A percentile compares a stretch with the other conserved stretches of the same genome.
phyloP scores from a whole-genome alignment of 129 eudicot species.

The Artemisia tridentata region DNA sequence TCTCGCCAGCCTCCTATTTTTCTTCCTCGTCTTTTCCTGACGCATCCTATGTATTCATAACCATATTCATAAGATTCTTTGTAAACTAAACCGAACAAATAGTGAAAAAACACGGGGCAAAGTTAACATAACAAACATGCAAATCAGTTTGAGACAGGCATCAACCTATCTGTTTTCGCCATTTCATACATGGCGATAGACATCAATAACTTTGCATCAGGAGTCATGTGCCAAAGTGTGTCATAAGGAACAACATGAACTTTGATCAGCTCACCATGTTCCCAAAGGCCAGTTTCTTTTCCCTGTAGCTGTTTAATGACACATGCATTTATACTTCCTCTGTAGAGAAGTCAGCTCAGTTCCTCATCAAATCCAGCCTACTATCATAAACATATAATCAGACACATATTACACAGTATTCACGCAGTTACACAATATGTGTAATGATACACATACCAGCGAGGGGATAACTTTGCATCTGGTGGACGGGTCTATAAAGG shows the following conservation, averaged over 20 bases:
- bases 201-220: constrained; percentile 87
- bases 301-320: constrained; percentile 71
- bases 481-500: constrained; percentile 77
- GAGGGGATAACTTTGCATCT: constrained; percentile 84
- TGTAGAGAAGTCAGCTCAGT: constrained; percentile 72
- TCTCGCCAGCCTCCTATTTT: no score
- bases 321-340: constrained; percentile 62
- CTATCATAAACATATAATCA: no score
- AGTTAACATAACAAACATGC: background rate
- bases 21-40: no score
- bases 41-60: no score
- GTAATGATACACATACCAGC: constrained; percentile 46
- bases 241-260: constrained; percentile 83
- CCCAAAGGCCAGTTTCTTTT: constrained; percentile 84
- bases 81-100: no score
- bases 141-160: constrained; percentile 33
- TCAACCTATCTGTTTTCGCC: constrained; percentile 77
- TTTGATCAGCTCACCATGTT: constrained; percentile 82
- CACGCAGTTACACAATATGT: no score
- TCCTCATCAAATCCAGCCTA: constrained; percentile 90
- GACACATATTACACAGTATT: no score
- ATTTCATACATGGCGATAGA: constrained; percentile 88
- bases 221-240: constrained; percentile 70
- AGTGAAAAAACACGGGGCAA: no score
- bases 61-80: no score